phyloP scores from a whole-genome alignment of 1,284 basidiomycete species.

The Rhodotorula sp. region DNA sequence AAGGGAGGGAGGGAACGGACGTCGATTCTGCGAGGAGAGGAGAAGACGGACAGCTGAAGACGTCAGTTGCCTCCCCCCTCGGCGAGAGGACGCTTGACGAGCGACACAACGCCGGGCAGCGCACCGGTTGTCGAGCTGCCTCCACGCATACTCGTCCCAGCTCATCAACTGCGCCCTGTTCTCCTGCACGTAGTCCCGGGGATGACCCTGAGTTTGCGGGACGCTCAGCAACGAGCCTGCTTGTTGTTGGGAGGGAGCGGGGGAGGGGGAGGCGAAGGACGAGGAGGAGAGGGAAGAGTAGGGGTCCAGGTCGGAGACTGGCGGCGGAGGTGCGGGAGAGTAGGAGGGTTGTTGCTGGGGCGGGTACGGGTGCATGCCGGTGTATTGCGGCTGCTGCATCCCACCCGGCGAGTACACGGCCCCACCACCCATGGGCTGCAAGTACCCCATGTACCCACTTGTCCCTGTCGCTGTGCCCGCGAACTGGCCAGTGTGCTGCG shows the following conservation, averaged over 20 bases:
- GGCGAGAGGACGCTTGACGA: background rate
- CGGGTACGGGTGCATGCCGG: background rate
- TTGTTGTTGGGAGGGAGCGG: background rate
- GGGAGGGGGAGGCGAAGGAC: background rate
- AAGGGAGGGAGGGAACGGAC: constrained; percentile 7
- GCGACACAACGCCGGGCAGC: too few species aligned
- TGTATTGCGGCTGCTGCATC: background rate
- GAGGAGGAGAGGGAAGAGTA: constrained; percentile 25
- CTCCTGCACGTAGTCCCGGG: constrained; percentile 32
- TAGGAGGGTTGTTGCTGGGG: background rate
- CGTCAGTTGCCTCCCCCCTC: background rate
- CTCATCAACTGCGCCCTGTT: constrained; percentile 18
- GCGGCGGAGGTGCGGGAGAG: background rate
- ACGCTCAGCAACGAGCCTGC: constrained; percentile 18
- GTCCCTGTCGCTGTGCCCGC: too few species aligned
- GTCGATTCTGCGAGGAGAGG: constrained; percentile 11
- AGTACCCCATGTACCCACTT: background rate
- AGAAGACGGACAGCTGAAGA: background rate
- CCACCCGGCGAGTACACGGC: background rate
- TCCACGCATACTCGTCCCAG: constrained; percentile 38
- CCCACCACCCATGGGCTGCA: background rate
- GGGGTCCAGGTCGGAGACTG: constrained; percentile 30
- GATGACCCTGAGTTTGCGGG: constrained; percentile 30
- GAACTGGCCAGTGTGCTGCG: too few species aligned
- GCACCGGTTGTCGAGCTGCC: constrained; percentile 23